Evolutionary conservation across 139 green algal species (phyloP).

Genomic region (Micractinium sp.): DNA sequence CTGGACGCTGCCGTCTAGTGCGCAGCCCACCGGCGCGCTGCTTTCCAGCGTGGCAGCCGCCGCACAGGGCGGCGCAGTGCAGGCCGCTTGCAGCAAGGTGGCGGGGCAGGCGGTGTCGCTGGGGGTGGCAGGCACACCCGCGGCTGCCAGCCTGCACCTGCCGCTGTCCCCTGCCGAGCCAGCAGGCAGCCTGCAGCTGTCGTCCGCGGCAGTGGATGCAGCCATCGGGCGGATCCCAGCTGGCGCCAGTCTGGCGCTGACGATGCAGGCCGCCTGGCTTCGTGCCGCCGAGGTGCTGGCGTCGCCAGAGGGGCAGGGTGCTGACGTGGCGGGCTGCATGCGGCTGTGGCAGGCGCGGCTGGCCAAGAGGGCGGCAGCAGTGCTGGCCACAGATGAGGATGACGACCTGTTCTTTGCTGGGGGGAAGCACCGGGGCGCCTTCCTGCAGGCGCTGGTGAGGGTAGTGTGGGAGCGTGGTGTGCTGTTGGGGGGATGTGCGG

Average conservation of each 20-base stretch:
- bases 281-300: constrained; percentile 1
- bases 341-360: constrained; percentile 18
- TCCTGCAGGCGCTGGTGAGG: constrained; percentile 34
- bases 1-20: not conserved
- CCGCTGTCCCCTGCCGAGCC: constrained; percentile 6
- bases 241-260: not conserved
- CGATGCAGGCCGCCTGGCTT: constrained; percentile 30
- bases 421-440: constrained; percentile 8
- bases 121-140: not conserved
- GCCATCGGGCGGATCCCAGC: not conserved
- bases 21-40: not conserved
- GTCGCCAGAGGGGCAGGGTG: too few relatives aligned
- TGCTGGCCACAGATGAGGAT: constrained; percentile 29
- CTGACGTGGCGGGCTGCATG: not conserved
- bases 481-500: not conserved
- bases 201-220: not conserved
- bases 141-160: not conserved
- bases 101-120: not conserved
- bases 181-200: not conserved
- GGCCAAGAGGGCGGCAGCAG: not conserved
- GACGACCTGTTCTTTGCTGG: constrained; percentile 45
- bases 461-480: not conserved
- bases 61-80: not conserved
- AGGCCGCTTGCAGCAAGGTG: constrained; percentile 20
- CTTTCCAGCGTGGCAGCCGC: not conserved